phyloP scores from a whole-genome alignment of 177 flowering plant genomes.

The Telopea speciosissima region DNA sequence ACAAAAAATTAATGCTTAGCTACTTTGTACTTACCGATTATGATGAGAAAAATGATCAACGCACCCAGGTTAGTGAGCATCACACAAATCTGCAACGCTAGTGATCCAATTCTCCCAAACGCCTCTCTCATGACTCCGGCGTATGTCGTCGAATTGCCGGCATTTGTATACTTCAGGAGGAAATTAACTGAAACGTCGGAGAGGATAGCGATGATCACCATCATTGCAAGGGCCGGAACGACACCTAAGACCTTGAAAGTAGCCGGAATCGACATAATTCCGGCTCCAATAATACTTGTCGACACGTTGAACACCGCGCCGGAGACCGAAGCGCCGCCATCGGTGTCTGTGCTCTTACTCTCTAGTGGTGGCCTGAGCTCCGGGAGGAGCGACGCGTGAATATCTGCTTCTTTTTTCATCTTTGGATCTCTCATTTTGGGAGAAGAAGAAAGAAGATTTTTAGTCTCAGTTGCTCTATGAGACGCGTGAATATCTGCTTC shows the following conservation, averaged over 20 bases:
- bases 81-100: constrained; percentile 58
- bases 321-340: constrained; percentile 30
- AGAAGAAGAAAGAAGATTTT: too few relatives aligned
- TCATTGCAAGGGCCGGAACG: constrained; percentile 51
- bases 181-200: constrained; percentile 63
- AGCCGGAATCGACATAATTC: constrained; percentile 93
- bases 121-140: constrained; percentile 75
- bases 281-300: constrained; percentile 85
- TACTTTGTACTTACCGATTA: constrained; percentile 30
- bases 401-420: constrained; percentile 10
- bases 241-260: constrained; percentile 76
- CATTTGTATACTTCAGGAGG: constrained; percentile 49
- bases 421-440: not conserved
- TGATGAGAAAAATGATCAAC: constrained; percentile 50
- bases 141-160: constrained; percentile 50
- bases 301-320: constrained; percentile 88
- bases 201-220: constrained; percentile 44
- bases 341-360: not conserved
- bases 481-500: too few relatives aligned
- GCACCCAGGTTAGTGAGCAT: constrained; percentile 58
- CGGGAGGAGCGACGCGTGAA: constrained; percentile 15
- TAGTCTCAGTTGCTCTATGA: too few relatives aligned
- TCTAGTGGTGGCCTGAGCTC: not conserved
- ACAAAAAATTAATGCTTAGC: too few relatives aligned
- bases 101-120: constrained; percentile 58